Evolutionary conservation across 768 basidiomycete genomes (phyloP).

Genomic region (Lentinula raphanica): DNA sequence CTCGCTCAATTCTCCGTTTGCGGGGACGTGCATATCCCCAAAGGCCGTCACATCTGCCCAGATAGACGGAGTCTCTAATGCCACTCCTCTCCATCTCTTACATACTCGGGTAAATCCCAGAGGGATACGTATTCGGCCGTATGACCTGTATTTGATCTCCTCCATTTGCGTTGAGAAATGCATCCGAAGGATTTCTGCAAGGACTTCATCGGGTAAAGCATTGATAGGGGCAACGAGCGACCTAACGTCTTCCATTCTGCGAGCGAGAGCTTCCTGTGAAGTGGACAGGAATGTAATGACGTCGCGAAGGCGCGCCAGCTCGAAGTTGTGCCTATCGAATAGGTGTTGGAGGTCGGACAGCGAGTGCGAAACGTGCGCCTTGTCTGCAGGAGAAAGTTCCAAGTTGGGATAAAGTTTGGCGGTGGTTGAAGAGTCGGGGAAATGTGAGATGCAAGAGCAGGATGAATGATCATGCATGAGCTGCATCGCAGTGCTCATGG

Average conservation of each 20-base stretch:
- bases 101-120: background rate
- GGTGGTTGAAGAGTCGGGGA: background rate
- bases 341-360: background rate
- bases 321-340: background rate
- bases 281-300: background rate
- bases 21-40: background rate
- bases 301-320: background rate
- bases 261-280: background rate
- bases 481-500: slow-evolving; percentile 1
- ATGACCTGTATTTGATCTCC: background rate
- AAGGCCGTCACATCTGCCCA: background rate
- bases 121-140: background rate
- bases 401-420: background rate
- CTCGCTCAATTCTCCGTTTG: background rate
- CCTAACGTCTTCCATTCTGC: background rate
- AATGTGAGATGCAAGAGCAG: background rate
- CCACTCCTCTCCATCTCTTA: background rate
- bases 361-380: background rate
- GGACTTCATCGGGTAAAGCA: background rate
- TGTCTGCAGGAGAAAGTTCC: slow-evolving; percentile 1
- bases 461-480: background rate
- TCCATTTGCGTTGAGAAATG: slow-evolving; percentile 2
- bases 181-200: slow-evolving; percentile 1
- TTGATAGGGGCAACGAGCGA: background rate
- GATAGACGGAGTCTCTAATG: background rate